Conservation (phyloP, 352 stramenopile genomes). For the Globisporangium barbulae region DNA sequence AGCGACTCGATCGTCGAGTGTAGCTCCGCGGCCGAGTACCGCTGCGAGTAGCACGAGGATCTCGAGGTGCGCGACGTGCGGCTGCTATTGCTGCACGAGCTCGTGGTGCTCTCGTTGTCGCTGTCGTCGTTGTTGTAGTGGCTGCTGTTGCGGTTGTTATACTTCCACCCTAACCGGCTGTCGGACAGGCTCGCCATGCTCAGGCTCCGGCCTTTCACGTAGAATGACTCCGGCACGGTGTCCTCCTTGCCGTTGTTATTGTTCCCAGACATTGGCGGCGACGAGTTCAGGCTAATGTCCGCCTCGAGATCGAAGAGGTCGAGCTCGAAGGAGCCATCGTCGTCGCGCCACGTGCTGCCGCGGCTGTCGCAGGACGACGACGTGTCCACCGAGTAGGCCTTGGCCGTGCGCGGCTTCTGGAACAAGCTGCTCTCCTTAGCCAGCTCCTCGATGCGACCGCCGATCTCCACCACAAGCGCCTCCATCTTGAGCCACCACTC, state of each 20-base stretch:
- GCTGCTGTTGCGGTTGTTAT: neutral
- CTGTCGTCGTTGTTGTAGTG: constrained; percentile 23
- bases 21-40: constrained; percentile 54
- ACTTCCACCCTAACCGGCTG: constrained; percentile 35
- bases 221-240: constrained; percentile 28
- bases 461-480: constrained; percentile 35
- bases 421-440: constrained; percentile 39
- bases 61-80: constrained; percentile 14
- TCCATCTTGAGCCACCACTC: constrained; percentile 50
- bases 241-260: constrained; percentile 17
- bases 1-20: constrained; percentile 76
- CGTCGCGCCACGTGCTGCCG: constrained; percentile 49
- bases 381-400: constrained; percentile 53
- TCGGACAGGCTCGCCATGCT: constrained; percentile 22
- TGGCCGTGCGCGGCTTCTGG: constrained; percentile 34
- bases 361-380: constrained; percentile 52
- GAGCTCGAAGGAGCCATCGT: constrained; percentile 50
- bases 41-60: constrained; percentile 38
- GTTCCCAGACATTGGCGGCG: constrained; percentile 26
- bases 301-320: constrained; percentile 59
- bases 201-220: constrained; percentile 35
- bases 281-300: constrained; percentile 32
- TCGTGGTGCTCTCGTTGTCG: constrained; percentile 50
- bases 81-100: constrained; percentile 33
- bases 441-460: constrained; percentile 45